Conservation (phyloP, 1,284 basidiomycete genomes). For the Marasmius fiardii region DNA sequence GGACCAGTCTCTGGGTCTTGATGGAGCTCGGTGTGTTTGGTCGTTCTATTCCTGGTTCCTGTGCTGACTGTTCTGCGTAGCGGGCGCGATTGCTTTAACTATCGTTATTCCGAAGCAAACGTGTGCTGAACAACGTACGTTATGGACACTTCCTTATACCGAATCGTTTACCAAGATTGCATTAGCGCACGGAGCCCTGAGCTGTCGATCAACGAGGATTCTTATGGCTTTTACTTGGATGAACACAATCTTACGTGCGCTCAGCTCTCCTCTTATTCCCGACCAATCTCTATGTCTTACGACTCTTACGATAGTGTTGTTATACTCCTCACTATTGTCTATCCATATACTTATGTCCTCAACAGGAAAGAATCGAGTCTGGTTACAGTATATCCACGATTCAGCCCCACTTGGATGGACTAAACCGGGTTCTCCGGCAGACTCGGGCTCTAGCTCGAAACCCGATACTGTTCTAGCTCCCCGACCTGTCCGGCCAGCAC, state of each 20-base stretch:
- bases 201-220: conserved; percentile 55
- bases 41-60: neutral
- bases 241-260: conserved; percentile 51
- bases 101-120: conserved; percentile 31
- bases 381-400: conserved; percentile 47
- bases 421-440: conserved; percentile 29
- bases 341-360: conserved; percentile 28
- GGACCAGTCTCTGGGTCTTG: conserved; percentile 56
- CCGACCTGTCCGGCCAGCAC: conserved; percentile 34
- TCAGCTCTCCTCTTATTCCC: neutral
- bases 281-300: neutral
- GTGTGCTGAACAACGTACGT: conserved; percentile 27
- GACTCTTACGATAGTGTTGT: conserved; percentile 26
- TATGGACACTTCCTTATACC: conserved; percentile 8
- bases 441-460: conserved; percentile 15
- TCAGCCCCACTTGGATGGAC: conserved; percentile 33
- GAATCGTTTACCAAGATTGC: conserved; percentile 11
- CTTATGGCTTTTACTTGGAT: conserved; percentile 67
- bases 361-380: conserved; percentile 43
- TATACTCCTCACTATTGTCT: conserved; percentile 32
- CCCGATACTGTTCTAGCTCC: conserved; percentile 36
- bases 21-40: conserved; percentile 55
- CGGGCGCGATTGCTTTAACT: conserved; percentile 43
- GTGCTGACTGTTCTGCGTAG: conserved; percentile 26
- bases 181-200: conserved; percentile 3